Percentiles rank a stretch among this genome's conserved stretches.
phyloP scores from a whole-genome alignment of 129 eudicot species.

The Centaurea solstitialis region DNA sequence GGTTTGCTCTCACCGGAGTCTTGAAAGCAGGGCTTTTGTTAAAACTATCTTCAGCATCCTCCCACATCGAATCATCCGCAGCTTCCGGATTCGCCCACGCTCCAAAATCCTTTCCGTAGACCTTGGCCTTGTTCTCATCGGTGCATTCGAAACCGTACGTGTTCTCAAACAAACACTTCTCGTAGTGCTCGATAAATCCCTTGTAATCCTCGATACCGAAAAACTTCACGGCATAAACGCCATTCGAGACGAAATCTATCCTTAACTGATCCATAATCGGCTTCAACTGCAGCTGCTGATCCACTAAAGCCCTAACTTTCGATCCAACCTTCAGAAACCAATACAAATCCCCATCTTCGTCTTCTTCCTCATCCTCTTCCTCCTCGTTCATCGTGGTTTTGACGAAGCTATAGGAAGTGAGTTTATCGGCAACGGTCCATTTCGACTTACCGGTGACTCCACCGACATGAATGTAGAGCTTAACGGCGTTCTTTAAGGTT shows the following conservation, averaged over 20 bases:
- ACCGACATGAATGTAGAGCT: slow-evolving; percentile 62
- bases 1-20: slow-evolving; percentile 40
- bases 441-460: slow-evolving; percentile 56
- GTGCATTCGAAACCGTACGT: slow-evolving; percentile 64
- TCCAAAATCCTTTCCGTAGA: slow-evolving; percentile 85
- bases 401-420: slow-evolving; percentile 41
- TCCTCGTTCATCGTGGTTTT: slow-evolving; percentile 32
- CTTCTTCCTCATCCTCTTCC: slow-evolving; percentile 44
- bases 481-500: slow-evolving; percentile 39
- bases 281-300: slow-evolving; percentile 67
- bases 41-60: slow-evolving; percentile 72
- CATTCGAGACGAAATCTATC: slow-evolving; percentile 68
- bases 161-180: slow-evolving; percentile 88
- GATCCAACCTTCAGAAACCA: slow-evolving; percentile 84
- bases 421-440: slow-evolving; percentile 60
- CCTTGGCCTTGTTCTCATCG: slow-evolving; percentile 67
- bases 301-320: slow-evolving; percentile 56
- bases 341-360: slow-evolving; percentile 27
- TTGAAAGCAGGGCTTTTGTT: slow-evolving; percentile 43
- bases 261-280: slow-evolving; percentile 59
- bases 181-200: slow-evolving; percentile 49
- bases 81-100: slow-evolving; percentile 87
- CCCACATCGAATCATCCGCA: slow-evolving; percentile 98
- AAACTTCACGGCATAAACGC: slow-evolving; percentile 80
- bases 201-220: slow-evolving; percentile 50